Conservation (phyloP, 2,329 filamentous ascomycete genomes). For the Dactylellina leptospora region DNA sequence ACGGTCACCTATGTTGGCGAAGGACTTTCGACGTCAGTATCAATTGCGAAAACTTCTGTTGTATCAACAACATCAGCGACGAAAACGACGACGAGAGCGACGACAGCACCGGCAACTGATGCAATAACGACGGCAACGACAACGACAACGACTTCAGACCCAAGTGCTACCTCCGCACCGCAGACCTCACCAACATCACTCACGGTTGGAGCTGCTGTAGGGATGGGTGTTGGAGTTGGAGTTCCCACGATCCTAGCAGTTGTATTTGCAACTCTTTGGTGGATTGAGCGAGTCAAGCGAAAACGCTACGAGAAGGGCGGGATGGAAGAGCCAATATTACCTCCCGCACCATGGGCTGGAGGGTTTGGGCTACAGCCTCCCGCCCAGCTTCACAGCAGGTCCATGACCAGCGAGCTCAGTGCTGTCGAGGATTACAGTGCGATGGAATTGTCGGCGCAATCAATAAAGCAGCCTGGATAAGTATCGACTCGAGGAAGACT, state of each 20-base stretch:
- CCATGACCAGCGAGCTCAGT: constrained; percentile 30
- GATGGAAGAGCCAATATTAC: constrained; percentile 18
- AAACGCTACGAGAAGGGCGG: not conserved
- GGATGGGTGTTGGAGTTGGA: constrained; percentile 23
- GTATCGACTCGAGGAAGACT: too few species aligned
- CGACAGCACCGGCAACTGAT: not conserved
- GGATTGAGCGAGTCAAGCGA: constrained; percentile 14
- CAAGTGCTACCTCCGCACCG: not conserved
- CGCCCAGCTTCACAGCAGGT: constrained; percentile 1
- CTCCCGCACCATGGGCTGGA: constrained; percentile 16
- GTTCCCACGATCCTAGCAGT: constrained; percentile 32
- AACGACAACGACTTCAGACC: constrained; percentile 11
- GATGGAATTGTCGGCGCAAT: constrained; percentile 11
- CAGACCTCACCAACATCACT: not conserved
- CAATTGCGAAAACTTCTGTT: not conserved
- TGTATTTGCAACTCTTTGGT: constrained; percentile 30
- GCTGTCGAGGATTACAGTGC: not conserved
- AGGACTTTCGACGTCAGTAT: constrained; percentile 10
- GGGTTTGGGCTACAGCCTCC: constrained; percentile 3
- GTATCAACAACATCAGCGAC: not conserved
- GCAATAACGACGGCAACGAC: not conserved
- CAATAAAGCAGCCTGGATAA: constrained; percentile 28
- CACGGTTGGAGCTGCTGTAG: constrained; percentile 25
- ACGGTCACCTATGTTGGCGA: constrained; percentile 25
- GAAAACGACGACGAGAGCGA: not conserved